Conservation (phyloP, 768 basidiomycete genomes). For the Kwoniella pini region DNA sequence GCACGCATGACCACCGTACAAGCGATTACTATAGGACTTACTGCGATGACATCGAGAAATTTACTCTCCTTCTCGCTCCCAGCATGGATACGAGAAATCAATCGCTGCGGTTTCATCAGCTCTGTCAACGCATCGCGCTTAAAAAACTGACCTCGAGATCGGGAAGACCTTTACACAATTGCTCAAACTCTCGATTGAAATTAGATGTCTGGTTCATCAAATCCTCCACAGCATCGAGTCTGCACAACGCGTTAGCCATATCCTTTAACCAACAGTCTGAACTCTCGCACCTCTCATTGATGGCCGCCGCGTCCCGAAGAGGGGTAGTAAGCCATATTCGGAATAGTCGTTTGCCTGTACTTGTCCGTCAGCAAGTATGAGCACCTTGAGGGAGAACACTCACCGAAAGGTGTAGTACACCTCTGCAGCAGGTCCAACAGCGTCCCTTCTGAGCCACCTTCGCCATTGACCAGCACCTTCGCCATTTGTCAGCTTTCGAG, state of each 20-base stretch:
- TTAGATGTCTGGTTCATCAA: constrained; percentile 70
- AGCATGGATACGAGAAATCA: constrained; percentile 92
- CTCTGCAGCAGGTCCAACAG: constrained; percentile 76
- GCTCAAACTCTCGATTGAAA: constrained; percentile 74
- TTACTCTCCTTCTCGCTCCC: constrained; percentile 83
- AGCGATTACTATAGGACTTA: constrained; percentile 60
- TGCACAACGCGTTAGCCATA: constrained; percentile 49
- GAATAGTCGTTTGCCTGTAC: constrained; percentile 85
- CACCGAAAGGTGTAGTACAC: constrained; percentile 90
- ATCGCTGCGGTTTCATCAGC: constrained; percentile 65
- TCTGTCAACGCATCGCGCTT: not conserved
- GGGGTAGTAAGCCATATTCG: constrained; percentile 96
- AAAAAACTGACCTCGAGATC: constrained; percentile 58
- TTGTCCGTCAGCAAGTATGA: not conserved
- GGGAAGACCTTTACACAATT: constrained; percentile 76
- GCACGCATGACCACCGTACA: not conserved
- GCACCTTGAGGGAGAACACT: constrained; percentile 29
- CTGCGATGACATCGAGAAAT: constrained; percentile 78
- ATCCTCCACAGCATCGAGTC: constrained; percentile 92
- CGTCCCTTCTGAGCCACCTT: constrained; percentile 89
- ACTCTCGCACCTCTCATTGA: constrained; percentile 88
- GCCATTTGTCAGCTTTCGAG: not conserved
- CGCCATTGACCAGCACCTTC: constrained; percentile 81
- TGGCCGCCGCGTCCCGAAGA: constrained; percentile 73
- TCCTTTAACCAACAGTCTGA: constrained; percentile 49